Evolutionary conservation across 345 rosid species (phyloP).

Genomic region (Citrus medica): DNA sequence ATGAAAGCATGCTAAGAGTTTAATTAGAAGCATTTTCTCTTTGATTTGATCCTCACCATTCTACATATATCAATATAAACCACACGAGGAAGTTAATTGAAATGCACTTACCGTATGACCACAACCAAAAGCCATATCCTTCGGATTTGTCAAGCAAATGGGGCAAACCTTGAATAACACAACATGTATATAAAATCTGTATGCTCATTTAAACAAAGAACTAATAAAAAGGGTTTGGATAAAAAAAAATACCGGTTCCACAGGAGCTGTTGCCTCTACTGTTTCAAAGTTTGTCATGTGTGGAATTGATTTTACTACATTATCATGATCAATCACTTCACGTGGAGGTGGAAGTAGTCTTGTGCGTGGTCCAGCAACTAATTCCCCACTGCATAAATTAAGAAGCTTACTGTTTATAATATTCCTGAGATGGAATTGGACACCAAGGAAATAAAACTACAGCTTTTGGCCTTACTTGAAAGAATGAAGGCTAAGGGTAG

Average conservation of each 20-base stretch:
- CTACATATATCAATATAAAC: background rate
- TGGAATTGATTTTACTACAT: constrained; percentile 40
- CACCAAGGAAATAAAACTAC: constrained; percentile 3
- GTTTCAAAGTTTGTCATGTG: constrained; percentile 26
- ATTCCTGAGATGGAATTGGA: constrained; percentile 7
- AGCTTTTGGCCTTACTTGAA: constrained; percentile 30
- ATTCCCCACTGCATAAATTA: constrained; percentile 38
- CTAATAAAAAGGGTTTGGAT: background rate
- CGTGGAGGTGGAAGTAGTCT: constrained; percentile 74
- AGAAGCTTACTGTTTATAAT: constrained; percentile 5
- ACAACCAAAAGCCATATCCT: constrained; percentile 96
- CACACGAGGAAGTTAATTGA: background rate
- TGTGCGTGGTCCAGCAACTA: constrained; percentile 22
- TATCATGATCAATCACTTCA: constrained; percentile 63
- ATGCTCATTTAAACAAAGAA: background rate
- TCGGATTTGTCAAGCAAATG: constrained; percentile 85
- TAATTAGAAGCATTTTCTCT: background rate
- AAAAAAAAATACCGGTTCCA: constrained; percentile 39
- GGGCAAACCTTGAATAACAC: constrained; percentile 72
- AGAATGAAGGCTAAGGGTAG: constrained; percentile 55
- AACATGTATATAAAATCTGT: constrained; percentile 5
- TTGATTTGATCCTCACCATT: background rate
- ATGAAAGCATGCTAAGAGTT: background rate
- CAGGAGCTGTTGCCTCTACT: constrained; percentile 32
- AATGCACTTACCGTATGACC: constrained; percentile 74